Base-by-base conservation (phyloP, 2,329 filamentous ascomycete species). In the Cadophora sp. region DNA sequence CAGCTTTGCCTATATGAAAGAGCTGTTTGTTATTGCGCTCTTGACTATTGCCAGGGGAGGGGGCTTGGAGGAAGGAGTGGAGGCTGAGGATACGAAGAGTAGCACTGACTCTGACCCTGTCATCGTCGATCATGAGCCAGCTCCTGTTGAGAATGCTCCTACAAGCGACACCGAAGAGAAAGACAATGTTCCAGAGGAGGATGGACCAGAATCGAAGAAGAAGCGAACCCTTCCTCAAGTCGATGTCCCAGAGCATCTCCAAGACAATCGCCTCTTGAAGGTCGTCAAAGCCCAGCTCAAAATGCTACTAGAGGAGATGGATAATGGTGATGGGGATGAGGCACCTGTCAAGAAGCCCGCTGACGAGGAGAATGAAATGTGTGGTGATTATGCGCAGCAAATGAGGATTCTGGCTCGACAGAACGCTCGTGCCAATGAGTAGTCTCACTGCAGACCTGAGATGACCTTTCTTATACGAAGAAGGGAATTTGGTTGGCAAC, bases 1-100 rank as follows among this genome's bases (percentile, higher is more conserved):
- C 77, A 90, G 87, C 72, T 91, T 91, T 75, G 89, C 89, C 0
- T 91, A 91, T 74, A 83, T 91, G 76, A 89, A 91, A 75, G 89
- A 91, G 76, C 86, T 87, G 0, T 91, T 91, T 76, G 86, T 91
- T 1, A 86, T 88, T 1, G 83, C 86, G 3, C 76, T 91, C 55
- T 79, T 91, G 34, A 83, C 84, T 1, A 85, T 91, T 66, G 89
- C 70, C 43, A 63, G 71, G 60, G 66, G 67, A 61, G 76, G 76
- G 16, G 80, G 83, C 14, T 19, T 43, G 27, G 58, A 73, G 87
- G 67, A 81, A 85, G 43, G 80, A 82, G 62, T 73, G 87, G 65
- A 81, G 85, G 43, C 80, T 82, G 63, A 86, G 89, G 70, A 86
- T 86, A 81, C 86, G 84, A 76, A 86, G 89, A 78, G 80, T 37